Evolutionary conservation across 2,329 filamentous ascomycete genomes (phyloP).

Genomic region (Thelonectria blattea): DNA sequence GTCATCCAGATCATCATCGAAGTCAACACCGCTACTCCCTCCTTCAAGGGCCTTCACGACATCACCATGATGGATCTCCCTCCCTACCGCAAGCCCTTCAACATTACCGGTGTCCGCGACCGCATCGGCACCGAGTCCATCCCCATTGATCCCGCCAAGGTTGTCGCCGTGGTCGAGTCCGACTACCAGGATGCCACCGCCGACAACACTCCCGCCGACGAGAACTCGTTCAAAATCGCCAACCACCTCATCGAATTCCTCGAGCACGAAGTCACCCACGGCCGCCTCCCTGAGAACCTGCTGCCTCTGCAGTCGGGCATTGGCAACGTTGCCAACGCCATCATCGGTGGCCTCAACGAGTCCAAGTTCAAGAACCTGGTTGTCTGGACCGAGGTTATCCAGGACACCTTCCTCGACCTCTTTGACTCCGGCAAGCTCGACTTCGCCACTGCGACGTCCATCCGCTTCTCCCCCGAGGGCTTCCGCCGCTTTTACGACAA

Average conservation of each 20-base stretch:
- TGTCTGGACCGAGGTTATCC: slow-evolving; percentile 92
- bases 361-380: slow-evolving; percentile 87
- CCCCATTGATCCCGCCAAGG: slow-evolving; percentile 82
- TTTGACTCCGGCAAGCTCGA: slow-evolving; percentile 88
- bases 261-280: slow-evolving; percentile 82
- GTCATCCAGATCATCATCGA: slow-evolving; percentile 75
- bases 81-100: slow-evolving; percentile 80
- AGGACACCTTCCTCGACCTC: slow-evolving; percentile 91
- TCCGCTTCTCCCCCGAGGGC: slow-evolving; percentile 88
- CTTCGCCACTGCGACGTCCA: slow-evolving; percentile 88
- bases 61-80: slow-evolving; percentile 89
- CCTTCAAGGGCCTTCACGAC: slow-evolving; percentile 87
- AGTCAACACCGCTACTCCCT: slow-evolving; percentile 85
- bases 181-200: slow-evolving; percentile 79
- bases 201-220: slow-evolving; percentile 80
- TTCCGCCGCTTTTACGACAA: slow-evolving; percentile 90
- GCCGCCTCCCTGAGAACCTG: slow-evolving; percentile 76
- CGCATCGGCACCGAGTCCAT: slow-evolving; percentile 84
- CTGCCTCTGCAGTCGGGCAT: slow-evolving; percentile 87
- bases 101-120: slow-evolving; percentile 85
- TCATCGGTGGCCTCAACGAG: slow-evolving; percentile 80
- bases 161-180: slow-evolving; percentile 83
- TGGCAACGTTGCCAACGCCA: slow-evolving; percentile 92
- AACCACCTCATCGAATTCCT: slow-evolving; percentile 80
- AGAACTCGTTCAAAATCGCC: slow-evolving; percentile 74